Evolutionary conservation across 2,329 filamentous ascomycete species (phyloP).

Genomic region (Akanthomyces uredinophilus): DNA sequence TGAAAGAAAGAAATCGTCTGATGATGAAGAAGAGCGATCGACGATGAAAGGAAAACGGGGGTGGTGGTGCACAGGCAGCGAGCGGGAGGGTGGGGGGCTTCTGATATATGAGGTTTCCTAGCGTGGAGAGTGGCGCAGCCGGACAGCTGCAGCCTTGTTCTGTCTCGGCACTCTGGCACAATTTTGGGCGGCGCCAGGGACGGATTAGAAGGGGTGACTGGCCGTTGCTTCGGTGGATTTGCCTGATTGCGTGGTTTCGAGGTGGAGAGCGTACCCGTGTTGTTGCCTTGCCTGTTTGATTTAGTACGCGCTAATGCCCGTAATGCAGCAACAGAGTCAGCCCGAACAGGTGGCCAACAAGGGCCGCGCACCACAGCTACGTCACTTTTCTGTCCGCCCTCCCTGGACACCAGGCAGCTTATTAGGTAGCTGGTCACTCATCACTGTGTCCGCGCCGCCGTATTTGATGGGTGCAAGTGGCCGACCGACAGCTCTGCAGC

Average conservation of each 20-base stretch:
- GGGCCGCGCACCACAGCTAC: background rate
- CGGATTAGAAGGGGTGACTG: background rate
- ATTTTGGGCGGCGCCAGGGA: background rate
- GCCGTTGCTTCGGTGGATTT: background rate
- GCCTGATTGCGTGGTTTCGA: too few species aligned
- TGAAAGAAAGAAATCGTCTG: background rate
- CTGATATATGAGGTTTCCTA: background rate
- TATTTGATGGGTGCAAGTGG: too few species aligned
- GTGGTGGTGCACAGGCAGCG: background rate
- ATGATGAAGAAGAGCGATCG: background rate
- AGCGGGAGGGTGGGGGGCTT: background rate
- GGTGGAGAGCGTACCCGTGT: background rate
- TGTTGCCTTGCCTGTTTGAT: background rate
- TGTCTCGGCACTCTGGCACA: background rate
- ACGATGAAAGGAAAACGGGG: background rate
- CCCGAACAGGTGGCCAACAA: background rate
- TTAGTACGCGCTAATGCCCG: background rate
- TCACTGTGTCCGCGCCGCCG: too few species aligned
- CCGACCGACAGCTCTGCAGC: too few species aligned
- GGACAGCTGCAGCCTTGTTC: background rate
- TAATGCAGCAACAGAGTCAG: background rate
- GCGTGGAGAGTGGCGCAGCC: constrained; percentile 1
- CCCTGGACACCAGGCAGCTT: background rate
- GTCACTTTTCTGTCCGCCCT: background rate
- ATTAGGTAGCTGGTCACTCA: too few species aligned